These are phyloP conservation scores for Sporothrix brunneoviolacea DNA, from an alignment of 2,329 filamentous ascomycete genomes.

Conservation along the genomic window DNA sequence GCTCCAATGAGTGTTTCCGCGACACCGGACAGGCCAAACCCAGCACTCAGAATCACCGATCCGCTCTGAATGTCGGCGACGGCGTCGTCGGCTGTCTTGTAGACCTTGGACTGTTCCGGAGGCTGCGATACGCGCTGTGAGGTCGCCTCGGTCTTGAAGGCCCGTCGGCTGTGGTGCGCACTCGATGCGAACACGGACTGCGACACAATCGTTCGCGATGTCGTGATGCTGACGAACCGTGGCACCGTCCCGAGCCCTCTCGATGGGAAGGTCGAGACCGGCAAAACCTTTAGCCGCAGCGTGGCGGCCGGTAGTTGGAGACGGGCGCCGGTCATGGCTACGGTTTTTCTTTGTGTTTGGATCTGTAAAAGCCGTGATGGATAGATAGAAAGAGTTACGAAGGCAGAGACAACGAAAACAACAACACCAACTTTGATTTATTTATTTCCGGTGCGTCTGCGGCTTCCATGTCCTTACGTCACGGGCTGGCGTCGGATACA, in stretches of 20 bases:
- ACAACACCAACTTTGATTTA: too few species aligned
- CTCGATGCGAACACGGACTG: not conserved
- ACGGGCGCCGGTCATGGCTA: not conserved
- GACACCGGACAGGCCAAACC: slow-evolving; percentile 77
- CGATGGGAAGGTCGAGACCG: not conserved
- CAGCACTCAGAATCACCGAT: slow-evolving; percentile 67
- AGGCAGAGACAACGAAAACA: too few species aligned
- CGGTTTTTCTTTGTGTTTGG: too few species aligned
- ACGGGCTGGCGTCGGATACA: not conserved
- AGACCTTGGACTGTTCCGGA: too few species aligned
- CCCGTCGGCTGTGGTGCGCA: not conserved
- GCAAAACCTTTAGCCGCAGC: not conserved
- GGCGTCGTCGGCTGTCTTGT: slow-evolving; percentile 60
- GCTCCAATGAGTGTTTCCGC: slow-evolving; percentile 61
- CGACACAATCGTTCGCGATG: not conserved
- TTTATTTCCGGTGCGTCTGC: too few species aligned
- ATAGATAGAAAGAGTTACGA: too few species aligned
- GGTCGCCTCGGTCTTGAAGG: not conserved
- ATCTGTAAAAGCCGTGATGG: too few species aligned
- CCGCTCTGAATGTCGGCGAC: slow-evolving; percentile 72
- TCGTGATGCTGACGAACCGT: not conserved
- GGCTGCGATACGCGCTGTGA: too few species aligned
- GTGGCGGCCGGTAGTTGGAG: not conserved
- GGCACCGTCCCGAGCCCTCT: not conserved
- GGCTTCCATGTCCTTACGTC: too few species aligned